Evolutionary conservation across 2,329 filamentous ascomycete species (phyloP).

Genomic region (Zelopaecilomyces penicillatus): DNA sequence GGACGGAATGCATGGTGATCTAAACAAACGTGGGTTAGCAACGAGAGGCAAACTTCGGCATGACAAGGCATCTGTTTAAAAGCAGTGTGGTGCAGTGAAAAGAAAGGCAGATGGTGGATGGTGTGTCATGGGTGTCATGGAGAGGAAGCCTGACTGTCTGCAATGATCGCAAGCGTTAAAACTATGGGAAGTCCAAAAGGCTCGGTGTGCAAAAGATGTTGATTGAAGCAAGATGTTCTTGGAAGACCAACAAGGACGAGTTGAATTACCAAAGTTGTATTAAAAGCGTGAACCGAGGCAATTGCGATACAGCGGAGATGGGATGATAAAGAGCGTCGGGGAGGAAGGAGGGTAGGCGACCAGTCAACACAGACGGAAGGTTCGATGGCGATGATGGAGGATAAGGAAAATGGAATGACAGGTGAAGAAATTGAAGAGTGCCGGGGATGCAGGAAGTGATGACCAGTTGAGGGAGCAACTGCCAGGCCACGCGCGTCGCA

Average conservation of each 20-base stretch:
- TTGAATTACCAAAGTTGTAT: not conserved
- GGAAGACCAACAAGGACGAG: not conserved
- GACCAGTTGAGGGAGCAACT: constrained; percentile 4
- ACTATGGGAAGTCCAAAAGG: constrained; percentile 17
- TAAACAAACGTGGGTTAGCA: constrained; percentile 10
- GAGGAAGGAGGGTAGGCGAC: not conserved
- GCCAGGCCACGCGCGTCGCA: constrained; percentile 6
- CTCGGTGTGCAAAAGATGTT: constrained; percentile 15
- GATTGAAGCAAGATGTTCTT: constrained; percentile 8
- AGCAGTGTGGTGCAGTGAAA: too few relatives aligned
- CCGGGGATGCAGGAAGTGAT: constrained; percentile 14
- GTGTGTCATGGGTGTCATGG: too few relatives aligned
- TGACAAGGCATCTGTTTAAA: too few relatives aligned
- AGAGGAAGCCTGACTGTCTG: not conserved
- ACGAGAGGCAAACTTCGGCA: not conserved
- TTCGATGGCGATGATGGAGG: constrained; percentile 2
- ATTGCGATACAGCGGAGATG: not conserved
- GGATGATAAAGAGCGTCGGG: not conserved
- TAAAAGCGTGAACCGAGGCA: not conserved
- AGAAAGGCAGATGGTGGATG: too few relatives aligned
- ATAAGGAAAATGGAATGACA: constrained; percentile 2
- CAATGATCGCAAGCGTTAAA: constrained; percentile 1
- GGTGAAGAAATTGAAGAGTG: not conserved
- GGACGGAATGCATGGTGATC: constrained; percentile 39
- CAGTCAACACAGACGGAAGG: not conserved